phyloP scores from a whole-genome alignment of 2,329 filamentous ascomycete genomes.

The Coniochaeta sp. region DNA sequence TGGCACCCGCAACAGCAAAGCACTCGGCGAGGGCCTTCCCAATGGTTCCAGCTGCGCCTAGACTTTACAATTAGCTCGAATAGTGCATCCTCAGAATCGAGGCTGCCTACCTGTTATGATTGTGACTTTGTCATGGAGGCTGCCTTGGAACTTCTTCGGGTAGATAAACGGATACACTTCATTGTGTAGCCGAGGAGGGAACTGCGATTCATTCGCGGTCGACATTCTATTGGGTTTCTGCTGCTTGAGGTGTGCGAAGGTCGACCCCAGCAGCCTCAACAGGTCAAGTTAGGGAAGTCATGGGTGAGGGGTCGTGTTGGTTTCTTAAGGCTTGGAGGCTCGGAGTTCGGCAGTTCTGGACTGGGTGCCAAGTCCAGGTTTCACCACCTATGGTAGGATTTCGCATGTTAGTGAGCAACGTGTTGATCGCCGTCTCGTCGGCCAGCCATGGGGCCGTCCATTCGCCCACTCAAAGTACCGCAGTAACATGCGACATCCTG shows the following conservation, averaged over 20 bases:
- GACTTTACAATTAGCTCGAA: neutral
- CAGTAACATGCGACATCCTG: too few relatives aligned
- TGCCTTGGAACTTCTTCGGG: slow-evolving; percentile 17
- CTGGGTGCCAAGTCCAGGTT: neutral
- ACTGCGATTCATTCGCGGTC: neutral
- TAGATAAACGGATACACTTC: slow-evolving; percentile 22
- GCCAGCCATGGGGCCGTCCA: too few relatives aligned
- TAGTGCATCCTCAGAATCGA: neutral
- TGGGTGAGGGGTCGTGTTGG: neutral
- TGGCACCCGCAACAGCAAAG: slow-evolving; percentile 21
- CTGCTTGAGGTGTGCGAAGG: too few relatives aligned
- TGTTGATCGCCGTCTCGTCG: too few relatives aligned
- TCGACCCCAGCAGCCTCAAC: too few relatives aligned
- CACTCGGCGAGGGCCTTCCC: slow-evolving; percentile 20
- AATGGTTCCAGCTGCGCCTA: slow-evolving; percentile 21
- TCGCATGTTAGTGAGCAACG: too few relatives aligned
- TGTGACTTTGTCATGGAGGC: slow-evolving; percentile 17
- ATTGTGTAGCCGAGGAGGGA: slow-evolving; percentile 16
- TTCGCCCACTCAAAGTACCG: too few relatives aligned
- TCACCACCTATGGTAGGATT: too few relatives aligned
- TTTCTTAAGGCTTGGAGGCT: too few relatives aligned
- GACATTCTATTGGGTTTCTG: neutral
- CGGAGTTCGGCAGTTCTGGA: too few relatives aligned
- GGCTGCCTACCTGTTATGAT: slow-evolving; percentile 18
- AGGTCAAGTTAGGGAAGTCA: too few relatives aligned